phyloP scores from a whole-genome alignment of 768 basidiomycete species.

The Boletus vinaceobasis region DNA sequence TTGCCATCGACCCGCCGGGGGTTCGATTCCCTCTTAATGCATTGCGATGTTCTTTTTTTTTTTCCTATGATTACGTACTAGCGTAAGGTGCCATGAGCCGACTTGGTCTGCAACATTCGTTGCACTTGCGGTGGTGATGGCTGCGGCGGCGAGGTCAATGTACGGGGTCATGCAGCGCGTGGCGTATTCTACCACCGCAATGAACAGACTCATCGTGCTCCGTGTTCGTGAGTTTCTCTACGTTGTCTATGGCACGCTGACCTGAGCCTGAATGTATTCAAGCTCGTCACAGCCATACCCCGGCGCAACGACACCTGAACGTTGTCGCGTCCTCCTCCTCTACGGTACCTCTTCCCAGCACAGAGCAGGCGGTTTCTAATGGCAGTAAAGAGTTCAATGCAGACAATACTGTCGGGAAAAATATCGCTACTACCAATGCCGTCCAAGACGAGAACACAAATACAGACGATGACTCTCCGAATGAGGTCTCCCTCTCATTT shows the following conservation, averaged over 20 bases:
- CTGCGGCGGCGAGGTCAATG: background rate
- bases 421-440: background rate
- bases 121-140: background rate
- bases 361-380: background rate
- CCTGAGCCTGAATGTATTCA: background rate
- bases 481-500: slow-evolving; percentile 25
- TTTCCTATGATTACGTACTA: background rate
- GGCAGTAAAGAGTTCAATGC: background rate
- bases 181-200: background rate
- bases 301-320: slow-evolving; percentile 5
- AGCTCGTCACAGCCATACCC: background rate
- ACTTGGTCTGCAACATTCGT: background rate
- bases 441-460: background rate
- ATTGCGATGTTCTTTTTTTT: background rate
- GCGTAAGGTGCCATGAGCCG: background rate
- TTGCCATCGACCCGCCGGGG: slow-evolving; percentile 82
- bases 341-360: background rate
- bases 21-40: slow-evolving; percentile 62
- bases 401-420: background rate
- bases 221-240: slow-evolving; percentile 16
- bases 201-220: background rate
- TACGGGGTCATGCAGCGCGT: background rate
- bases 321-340: background rate
- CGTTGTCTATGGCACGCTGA: background rate
- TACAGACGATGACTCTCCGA: background rate